Conservation (phyloP, 805 yeast genomes). For the Wickerhamomyces strasburgensis region DNA sequence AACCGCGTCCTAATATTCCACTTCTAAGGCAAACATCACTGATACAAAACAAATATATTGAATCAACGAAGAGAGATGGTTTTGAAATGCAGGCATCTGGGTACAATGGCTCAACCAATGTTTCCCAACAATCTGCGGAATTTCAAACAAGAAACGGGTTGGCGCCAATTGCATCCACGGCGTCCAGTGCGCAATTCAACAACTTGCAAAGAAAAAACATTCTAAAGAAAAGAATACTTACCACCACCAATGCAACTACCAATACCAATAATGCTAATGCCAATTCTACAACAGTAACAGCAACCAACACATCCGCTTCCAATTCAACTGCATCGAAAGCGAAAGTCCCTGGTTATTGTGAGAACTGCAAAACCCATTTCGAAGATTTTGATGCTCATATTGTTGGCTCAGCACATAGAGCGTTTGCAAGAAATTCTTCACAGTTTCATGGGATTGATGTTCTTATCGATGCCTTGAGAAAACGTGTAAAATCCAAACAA, state of each 20-base stretch:
- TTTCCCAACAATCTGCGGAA: slow-evolving; percentile 21
- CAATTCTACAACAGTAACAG: slow-evolving; percentile 1
- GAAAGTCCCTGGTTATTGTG: slow-evolving; percentile 75
- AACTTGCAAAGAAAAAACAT: slow-evolving; percentile 41
- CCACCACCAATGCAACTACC: slow-evolving; percentile 11
- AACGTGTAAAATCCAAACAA: slow-evolving; percentile 17
- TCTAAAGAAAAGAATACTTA: slow-evolving; percentile 13
- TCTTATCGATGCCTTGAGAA: slow-evolving; percentile 43
- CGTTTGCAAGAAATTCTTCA: slow-evolving; percentile 65
- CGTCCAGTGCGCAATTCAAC: slow-evolving; percentile 47
- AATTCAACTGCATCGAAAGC: slow-evolving; percentile 12
- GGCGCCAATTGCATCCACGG: slow-evolving; percentile 55
- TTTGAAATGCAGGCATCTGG: slow-evolving; percentile 64
- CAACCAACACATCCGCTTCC: slow-evolving; percentile 7
- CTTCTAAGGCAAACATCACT: slow-evolving; percentile 20
- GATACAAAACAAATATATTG: slow-evolving; percentile 18
- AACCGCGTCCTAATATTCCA: slow-evolving; percentile 7
- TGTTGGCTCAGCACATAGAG: slow-evolving; percentile 60
- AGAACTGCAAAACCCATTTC: slow-evolving; percentile 83
- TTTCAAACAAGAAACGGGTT: slow-evolving; percentile 47
- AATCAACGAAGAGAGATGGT: slow-evolving; percentile 27
- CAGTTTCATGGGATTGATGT: slow-evolving; percentile 77
- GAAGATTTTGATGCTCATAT: slow-evolving; percentile 78
- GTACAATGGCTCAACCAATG: slow-evolving; percentile 38
- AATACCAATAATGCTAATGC: slow-evolving; percentile 2